These are phyloP conservation scores for Gynochthodes officinalis DNA, from an alignment of 257 asterid species.

Conservation along the genomic window DNA sequence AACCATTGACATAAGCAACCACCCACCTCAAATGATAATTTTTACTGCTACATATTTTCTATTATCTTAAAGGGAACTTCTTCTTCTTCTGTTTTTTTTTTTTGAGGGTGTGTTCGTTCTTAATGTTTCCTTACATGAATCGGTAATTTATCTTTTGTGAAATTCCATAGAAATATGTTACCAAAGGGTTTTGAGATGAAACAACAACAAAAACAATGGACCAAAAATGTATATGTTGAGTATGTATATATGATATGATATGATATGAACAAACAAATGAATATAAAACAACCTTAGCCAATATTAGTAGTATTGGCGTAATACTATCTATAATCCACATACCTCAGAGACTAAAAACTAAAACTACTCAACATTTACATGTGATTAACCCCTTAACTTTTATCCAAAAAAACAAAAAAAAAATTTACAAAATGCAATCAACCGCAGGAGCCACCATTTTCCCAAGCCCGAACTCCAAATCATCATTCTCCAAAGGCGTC, in stretches of 20 bases:
- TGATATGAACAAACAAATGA: conserved; percentile 11
- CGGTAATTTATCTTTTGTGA: not conserved
- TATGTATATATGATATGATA: not conserved
- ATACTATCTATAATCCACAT: not conserved
- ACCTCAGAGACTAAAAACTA: not conserved
- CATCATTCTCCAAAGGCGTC: conserved; percentile 37
- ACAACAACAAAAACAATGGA: not conserved
- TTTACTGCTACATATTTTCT: no score
- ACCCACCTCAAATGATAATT: no score
- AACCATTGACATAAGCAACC: no score
- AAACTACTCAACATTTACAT: conserved; percentile 1
- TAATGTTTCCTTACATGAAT: not conserved
- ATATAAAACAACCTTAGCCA: no score
- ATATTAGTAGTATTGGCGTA: no score
- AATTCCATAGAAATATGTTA: not conserved
- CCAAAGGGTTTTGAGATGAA: no score
- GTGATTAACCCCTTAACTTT: not conserved
- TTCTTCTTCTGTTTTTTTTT: no score
- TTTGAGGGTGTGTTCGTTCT: no score
- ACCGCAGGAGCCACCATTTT: conserved; percentile 13
- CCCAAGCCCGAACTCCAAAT: conserved; percentile 28
- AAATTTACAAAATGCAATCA: not conserved
- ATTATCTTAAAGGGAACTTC: no score
- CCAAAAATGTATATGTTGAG: not conserved
- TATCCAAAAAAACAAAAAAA: not conserved